Conservation (phyloP, 768 basidiomycete species). For the Phanerochaete carnosa region DNA sequence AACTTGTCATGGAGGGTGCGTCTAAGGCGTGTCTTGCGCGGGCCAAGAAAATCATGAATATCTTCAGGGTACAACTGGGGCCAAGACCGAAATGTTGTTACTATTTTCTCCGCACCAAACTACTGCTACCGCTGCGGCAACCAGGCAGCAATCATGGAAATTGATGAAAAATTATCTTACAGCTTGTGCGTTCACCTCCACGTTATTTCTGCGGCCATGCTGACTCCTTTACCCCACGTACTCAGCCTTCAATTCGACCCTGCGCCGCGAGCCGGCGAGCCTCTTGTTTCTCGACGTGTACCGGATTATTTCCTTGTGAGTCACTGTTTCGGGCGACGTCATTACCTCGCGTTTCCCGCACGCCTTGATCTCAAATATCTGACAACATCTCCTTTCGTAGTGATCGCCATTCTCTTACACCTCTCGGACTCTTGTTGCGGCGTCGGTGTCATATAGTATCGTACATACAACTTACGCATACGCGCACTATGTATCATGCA, state of each 20-base stretch:
- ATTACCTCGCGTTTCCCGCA: background rate
- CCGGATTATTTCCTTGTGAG: conserved; percentile 91
- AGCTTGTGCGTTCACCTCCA: conserved; percentile 64
- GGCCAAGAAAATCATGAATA: background rate
- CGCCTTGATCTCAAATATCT: background rate
- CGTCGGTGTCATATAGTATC: conserved; percentile 22
- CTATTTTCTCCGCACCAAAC: conserved; percentile 99
- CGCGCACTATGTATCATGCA: conserved; percentile 25
- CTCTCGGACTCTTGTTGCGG: conserved; percentile 11
- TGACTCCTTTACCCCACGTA: conserved; percentile 7
- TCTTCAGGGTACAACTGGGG: conserved; percentile 88
- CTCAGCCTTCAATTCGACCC: conserved; percentile 98
- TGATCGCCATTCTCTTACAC: conserved; percentile 17
- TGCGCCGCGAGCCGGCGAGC: conserved; percentile 97
- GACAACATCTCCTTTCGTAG: conserved; percentile 10
- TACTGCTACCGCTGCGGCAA: conserved; percentile 99
- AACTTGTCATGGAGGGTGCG: conserved; percentile 95
- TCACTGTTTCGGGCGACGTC: conserved; percentile 7
- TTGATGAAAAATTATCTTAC: conserved; percentile 96
- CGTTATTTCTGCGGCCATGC: conserved; percentile 3
- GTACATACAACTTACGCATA: conserved; percentile 26
- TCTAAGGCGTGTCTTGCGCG: conserved; percentile 17
- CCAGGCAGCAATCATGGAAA: conserved; percentile 99
- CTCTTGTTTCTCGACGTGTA: conserved; percentile 92
- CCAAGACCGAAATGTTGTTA: conserved; percentile 98